Evolutionary conservation across 495 filamentous ascomycete genomes (phyloP).

Genomic region (Parathielavia hyrcaniae): DNA sequence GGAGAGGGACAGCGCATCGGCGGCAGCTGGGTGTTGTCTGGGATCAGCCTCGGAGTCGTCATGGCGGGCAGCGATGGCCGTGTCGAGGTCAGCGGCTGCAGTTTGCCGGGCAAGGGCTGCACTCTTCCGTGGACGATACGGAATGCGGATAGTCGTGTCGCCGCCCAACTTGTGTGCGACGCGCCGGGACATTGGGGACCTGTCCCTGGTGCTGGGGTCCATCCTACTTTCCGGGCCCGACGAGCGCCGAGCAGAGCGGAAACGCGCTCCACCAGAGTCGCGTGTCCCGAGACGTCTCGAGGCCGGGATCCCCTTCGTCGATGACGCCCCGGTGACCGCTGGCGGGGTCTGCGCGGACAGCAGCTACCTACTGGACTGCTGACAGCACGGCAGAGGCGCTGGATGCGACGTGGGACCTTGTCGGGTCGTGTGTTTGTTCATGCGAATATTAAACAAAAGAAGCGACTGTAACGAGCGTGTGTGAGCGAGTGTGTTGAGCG

Average conservation of each 20-base stretch:
- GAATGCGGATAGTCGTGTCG: conserved; percentile 23
- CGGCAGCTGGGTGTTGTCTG: conserved; percentile 8
- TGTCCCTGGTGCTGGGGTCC: conserved; percentile 27
- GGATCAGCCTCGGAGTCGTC: conserved; percentile 11
- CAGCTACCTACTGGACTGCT: neutral
- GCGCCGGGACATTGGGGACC: conserved; percentile 26
- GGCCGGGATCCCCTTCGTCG: conserved; percentile 10
- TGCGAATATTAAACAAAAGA: conserved; percentile 11
- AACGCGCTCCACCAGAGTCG: conserved; percentile 9
- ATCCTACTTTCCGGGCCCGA: conserved; percentile 15
- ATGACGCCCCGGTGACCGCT: conserved; percentile 12
- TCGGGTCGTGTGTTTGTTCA: conserved; percentile 11
- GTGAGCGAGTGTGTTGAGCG: conserved; percentile 1
- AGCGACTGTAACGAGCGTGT: conserved; percentile 17
- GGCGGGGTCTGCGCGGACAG: neutral
- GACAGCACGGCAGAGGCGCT: conserved; percentile 3
- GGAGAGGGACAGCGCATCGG: conserved; percentile 25
- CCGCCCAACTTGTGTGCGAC: conserved; percentile 30
- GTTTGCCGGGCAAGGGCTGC: conserved; percentile 20
- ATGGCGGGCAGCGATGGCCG: neutral
- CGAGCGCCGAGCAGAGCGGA: neutral
- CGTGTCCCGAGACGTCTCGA: conserved; percentile 14
- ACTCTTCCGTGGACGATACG: conserved; percentile 24
- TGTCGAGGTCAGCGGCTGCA: conserved; percentile 19
- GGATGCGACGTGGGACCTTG: conserved; percentile 15